Conservation (phyloP, 169 alveolate genomes). For the Eimeria praecox region DNA sequence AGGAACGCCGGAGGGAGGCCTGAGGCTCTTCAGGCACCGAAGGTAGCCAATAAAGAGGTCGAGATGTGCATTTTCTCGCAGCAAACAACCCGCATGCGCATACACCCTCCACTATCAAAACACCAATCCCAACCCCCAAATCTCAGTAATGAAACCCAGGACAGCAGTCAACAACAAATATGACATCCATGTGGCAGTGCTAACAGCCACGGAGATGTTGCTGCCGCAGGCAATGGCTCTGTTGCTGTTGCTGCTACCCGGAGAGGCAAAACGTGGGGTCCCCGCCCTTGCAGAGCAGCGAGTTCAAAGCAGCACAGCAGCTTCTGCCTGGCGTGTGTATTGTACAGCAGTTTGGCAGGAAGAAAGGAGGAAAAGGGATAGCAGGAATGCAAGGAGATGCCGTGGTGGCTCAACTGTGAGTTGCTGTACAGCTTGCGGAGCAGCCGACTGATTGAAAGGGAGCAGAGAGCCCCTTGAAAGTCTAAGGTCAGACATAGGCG, state of each 20-base stretch:
- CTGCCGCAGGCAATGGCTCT: constrained; percentile 8
- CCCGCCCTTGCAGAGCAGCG: not conserved
- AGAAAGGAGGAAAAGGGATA: not conserved
- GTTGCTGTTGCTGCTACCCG: constrained; percentile 35
- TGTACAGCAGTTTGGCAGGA: not conserved
- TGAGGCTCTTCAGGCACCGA: not conserved
- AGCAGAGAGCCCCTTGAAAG: not conserved
- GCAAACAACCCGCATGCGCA: not conserved
- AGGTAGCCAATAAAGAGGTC: not conserved
- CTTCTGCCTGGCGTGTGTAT: not conserved
- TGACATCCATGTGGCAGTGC: not conserved
- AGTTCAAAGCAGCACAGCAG: not conserved
- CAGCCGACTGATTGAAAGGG: not conserved
- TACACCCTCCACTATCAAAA: no score
- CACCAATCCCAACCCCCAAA: not conserved
- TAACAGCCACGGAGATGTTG: not conserved
- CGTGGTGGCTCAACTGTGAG: not conserved
- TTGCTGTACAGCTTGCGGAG: not conserved
- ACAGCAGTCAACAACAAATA: not conserved
- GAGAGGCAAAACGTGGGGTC: not conserved
- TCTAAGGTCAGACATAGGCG: not conserved
- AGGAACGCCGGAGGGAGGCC: not conserved
- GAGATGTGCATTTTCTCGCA: not conserved
- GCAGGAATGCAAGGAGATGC: not conserved
- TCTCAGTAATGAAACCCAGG: not conserved